Base-by-base conservation (phyloP, 805 yeast species). In the Candida multigemmis region DNA sequence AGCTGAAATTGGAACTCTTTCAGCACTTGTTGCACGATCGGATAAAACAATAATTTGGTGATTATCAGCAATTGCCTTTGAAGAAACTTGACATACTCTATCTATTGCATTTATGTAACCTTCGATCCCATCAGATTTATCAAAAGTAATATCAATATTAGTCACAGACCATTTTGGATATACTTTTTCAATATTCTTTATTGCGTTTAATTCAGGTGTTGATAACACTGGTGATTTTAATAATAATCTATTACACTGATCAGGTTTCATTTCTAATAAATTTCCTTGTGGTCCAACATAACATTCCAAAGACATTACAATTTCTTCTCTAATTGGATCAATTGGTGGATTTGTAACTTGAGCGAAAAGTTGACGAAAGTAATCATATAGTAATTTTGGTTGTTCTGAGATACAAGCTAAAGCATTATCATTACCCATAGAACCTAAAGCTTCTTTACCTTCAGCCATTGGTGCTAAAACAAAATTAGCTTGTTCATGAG, bases 291-390 rank as follows among this genome's bases (percentile, higher is more conserved):
- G 97, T 30, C 98, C 98, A 46, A 89, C 77, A 56, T 82, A 85
- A 60, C 98, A 89, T 55, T 89, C 96, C 41, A 91, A 69, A 8
- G 96, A 84, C 98, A 89, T 89, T 48, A 91, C 97, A 42, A 89
- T 83, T 33, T 79, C 78, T 62, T 89, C 98, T 55, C 97, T 78
- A 44, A 89, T 91, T 27, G 98, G 97, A 54, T 89, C 98, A 50
- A 89, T 91, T 26, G 98, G 97, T 32, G 98, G 98, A 60, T 89
- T 89, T 17, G 98, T 89, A 31, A 89, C 98, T 60, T 89, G 98
- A 12, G 98, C 98, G 61, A 89, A 89, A 48, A 89, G 69, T 56
- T 89, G 94, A 46, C 94, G 77, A 68, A 89, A 91, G 61, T 89
- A 89, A 48, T 91, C 98, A 54, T 82, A 89, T 37, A 85, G 64